A percentile compares a stretch with the other conserved stretches of the same genome.
phyloP scores from a whole-genome alignment of 1,284 basidiomycete genomes.

The Retiboletus flavoniger region DNA sequence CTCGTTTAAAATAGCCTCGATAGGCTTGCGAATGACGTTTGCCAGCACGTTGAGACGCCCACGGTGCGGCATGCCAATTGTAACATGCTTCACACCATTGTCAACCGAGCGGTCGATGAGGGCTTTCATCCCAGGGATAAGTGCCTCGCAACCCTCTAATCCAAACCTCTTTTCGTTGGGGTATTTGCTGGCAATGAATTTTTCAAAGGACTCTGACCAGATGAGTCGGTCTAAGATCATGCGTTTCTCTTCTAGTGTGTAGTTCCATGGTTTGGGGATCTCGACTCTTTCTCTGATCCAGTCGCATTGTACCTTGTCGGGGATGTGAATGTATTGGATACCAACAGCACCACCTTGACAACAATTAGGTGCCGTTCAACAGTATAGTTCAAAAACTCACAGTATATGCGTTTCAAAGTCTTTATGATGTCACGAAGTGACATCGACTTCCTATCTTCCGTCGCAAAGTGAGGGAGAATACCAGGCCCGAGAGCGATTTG shows the following conservation, averaged over 20 bases:
- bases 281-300: slow-evolving; percentile 99
- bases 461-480: slow-evolving; percentile 93
- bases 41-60: slow-evolving; percentile 97
- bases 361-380: not conserved
- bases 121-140: slow-evolving; percentile 99
- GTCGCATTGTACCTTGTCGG: slow-evolving; percentile 98
- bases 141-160: slow-evolving; percentile 95
- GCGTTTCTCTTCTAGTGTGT: slow-evolving; percentile 96
- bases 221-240: slow-evolving; percentile 99
- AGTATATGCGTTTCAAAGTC: slow-evolving; percentile 92
- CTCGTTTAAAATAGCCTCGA: slow-evolving; percentile 98
- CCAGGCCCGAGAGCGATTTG: slow-evolving; percentile 94
- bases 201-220: slow-evolving; percentile 99
- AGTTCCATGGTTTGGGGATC: slow-evolving; percentile 97
- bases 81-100: slow-evolving; percentile 92
- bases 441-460: slow-evolving; percentile 83
- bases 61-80: slow-evolving; percentile 99
- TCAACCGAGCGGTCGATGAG: slow-evolving; percentile 98
- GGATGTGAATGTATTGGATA: slow-evolving; percentile 97
- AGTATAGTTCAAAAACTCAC: slow-evolving; percentile 47
- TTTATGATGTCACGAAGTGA: slow-evolving; percentile 91
- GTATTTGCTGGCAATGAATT: slow-evolving; percentile 97
- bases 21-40: slow-evolving; percentile 98
- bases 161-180: slow-evolving; percentile 99
- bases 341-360: slow-evolving; percentile 84